phyloP scores from a whole-genome alignment of 768 basidiomycete species.

The Boletus pseudopeckii region DNA sequence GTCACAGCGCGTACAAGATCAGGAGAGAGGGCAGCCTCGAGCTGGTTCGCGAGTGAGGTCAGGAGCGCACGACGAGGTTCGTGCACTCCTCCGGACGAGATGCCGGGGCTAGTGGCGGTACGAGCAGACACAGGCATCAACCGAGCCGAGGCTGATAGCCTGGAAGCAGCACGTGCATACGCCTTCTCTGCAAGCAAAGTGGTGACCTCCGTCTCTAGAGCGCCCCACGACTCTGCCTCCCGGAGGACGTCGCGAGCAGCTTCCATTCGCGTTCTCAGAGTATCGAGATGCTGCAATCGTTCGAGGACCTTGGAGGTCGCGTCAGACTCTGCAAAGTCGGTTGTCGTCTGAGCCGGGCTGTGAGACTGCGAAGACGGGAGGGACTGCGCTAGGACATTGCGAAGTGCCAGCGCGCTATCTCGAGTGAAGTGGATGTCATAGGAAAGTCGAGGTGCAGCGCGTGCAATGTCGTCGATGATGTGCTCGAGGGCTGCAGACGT shows the following conservation, averaged over 20 bases:
- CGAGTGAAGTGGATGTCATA: constrained; percentile 98
- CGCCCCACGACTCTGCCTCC: constrained; percentile 97
- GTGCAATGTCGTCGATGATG: constrained; percentile 88
- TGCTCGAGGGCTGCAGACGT: constrained; percentile 84
- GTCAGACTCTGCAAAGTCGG: constrained; percentile 19
- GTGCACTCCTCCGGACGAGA: constrained; percentile 38
- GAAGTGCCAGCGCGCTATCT: constrained; percentile 80
- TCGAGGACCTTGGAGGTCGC: constrained; percentile 69
- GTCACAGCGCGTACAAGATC: constrained; percentile 86
- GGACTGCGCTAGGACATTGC: constrained; percentile 55
- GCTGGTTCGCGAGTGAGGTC: constrained; percentile 91
- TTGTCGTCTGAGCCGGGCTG: background rate
- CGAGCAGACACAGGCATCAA: constrained; percentile 93
- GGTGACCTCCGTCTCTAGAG: constrained; percentile 89
- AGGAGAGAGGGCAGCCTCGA: constrained; percentile 90
- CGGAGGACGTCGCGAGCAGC: constrained; percentile 82
- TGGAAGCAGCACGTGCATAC: constrained; percentile 88
- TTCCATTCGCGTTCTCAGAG: constrained; percentile 83
- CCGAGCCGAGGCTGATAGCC: constrained; percentile 84
- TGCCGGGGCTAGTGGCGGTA: constrained; percentile 55
- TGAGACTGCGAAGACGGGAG: constrained; percentile 34
- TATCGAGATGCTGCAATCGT: constrained; percentile 76
- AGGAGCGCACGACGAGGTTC: constrained; percentile 82
- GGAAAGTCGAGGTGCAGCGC: constrained; percentile 83
- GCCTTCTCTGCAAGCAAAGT: constrained; percentile 73